Evolutionary conservation across 2,329 filamentous ascomycete species (phyloP), one percentile per base, ranked within the genome.

Genomic region (Colletotrichum sp.): DNA sequence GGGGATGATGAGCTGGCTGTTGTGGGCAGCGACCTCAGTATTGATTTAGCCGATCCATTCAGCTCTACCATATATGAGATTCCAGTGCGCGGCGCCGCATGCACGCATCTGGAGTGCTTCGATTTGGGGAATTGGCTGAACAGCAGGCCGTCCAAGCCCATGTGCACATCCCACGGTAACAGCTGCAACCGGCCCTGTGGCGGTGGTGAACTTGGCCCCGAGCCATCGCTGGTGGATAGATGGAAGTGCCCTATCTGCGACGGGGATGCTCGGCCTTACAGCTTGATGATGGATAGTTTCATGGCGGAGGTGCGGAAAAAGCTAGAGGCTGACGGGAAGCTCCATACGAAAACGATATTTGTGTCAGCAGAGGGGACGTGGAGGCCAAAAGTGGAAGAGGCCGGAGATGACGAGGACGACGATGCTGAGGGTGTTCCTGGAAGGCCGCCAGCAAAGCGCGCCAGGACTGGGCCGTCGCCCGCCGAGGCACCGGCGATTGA

Each of bases 191-290:
- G 81, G 13, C 81, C 79, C 10, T 79, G 78, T 61, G 36, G 67
- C 24, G 28, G 61, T 3, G n/a, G 39, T 24, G 66, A 48, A 16
- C 36, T 48, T 60, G 24, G 67, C 6, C 43, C 70, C 7, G 89
- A 93, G 78, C 91, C 90, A 10, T 88, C 88, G 2, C 85, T 90
- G 71, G 87, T 91, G 1, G 95, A 97, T 80, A 91, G 91, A 68
- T 98, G 96, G 96, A 93, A 91, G 77, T 99, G 97, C 80, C 97
- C 97, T 0, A 92, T 98, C 34, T 99, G 96, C 83, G 88, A 88
- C 30, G 87, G 86, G 36, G 96, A 98, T 83, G 95, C 94, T 13
- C 90, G 96, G 16, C 97, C 96, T 0, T 87, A 88, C 28, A 90
- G 87, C 76, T 89, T 99, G 2, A 83, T 92, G 3, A 86, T 96